A percentile compares a stretch with the other conserved stretches of the same genome.
Evolutionary conservation across 2,329 filamentous ascomycete genomes (phyloP).

Genomic region (Bipolaris gigantea): DNA sequence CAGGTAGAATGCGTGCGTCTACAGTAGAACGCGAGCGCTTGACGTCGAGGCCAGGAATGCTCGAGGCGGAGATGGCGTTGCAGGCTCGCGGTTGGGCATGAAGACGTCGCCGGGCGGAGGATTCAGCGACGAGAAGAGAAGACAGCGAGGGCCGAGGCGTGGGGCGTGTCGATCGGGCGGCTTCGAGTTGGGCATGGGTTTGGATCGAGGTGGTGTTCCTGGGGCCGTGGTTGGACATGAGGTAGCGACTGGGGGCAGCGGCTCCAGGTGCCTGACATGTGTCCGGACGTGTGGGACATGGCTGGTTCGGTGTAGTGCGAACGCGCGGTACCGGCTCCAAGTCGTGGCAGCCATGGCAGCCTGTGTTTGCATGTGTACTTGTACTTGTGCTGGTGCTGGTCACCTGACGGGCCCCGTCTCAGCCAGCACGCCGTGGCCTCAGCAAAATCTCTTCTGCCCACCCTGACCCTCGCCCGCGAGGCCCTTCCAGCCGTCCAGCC

Average conservation of each 20-base stretch:
- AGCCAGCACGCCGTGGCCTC: not conserved
- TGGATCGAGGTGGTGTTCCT: slow-evolving; percentile 3
- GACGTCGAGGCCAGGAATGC: not conserved
- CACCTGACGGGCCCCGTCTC: slow-evolving; percentile 7
- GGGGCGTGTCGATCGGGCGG: slow-evolving; percentile 15
- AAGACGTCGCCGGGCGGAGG: slow-evolving; percentile 7
- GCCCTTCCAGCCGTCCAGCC: not conserved
- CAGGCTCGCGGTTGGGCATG: slow-evolving; percentile 15
- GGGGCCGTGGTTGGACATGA: slow-evolving; percentile 16
- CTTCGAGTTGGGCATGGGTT: slow-evolving; percentile 8
- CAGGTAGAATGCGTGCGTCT: not conserved
- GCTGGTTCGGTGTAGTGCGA: not conserved
- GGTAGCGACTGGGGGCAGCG: slow-evolving; percentile 15
- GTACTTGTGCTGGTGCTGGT: not conserved
- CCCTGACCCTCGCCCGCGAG: not conserved
- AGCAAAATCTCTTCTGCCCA: not conserved
- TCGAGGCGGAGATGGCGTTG: slow-evolving; percentile 14
- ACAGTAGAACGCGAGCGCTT: not conserved
- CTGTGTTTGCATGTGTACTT: not conserved
- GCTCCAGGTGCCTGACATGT: slow-evolving; percentile 7
- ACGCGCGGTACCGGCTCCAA: not conserved
- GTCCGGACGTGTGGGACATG: not conserved
- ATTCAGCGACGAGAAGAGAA: slow-evolving; percentile 12
- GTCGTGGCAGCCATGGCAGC: not conserved
- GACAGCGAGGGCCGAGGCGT: slow-evolving; percentile 15